Evolutionary conservation across 176 grass and related monocot species (phyloP).

Genomic region (Elymus sibiricus): DNA sequence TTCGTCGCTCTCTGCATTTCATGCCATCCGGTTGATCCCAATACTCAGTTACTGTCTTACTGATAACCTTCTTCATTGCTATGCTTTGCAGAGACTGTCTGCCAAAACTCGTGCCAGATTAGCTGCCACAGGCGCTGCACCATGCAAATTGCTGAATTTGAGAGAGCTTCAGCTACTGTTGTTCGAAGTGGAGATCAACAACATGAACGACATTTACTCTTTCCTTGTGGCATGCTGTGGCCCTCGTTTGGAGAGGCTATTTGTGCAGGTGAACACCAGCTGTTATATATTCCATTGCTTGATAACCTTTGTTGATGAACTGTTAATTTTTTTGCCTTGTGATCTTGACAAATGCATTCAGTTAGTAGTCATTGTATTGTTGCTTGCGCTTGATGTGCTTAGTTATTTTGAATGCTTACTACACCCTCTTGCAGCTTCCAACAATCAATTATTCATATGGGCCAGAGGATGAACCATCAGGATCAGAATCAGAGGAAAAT

Average conservation of each 20-base stretch:
- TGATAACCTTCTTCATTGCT: background rate
- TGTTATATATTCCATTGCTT: background rate
- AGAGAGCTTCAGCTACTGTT: slow-evolving; percentile 54
- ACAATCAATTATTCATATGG: background rate
- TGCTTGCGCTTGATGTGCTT: background rate
- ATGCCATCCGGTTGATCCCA: background rate
- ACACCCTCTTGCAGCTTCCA: background rate
- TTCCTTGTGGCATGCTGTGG: slow-evolving; percentile 40
- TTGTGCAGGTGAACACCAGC: slow-evolving; percentile 40
- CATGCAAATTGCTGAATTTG: slow-evolving; percentile 42
- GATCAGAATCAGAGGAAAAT: background rate
- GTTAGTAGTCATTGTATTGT: background rate
- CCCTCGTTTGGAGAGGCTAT: slow-evolving; percentile 45
- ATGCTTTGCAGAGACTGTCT: slow-evolving; percentile 3
- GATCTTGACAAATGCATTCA: background rate
- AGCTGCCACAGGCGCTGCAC: background rate
- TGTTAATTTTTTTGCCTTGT: background rate
- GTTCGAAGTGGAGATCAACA: slow-evolving; percentile 22
- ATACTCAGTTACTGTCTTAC: background rate
- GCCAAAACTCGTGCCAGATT: background rate
- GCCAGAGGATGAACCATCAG: background rate
- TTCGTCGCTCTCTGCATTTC: slow-evolving; percentile 5
- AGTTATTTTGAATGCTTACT: background rate
- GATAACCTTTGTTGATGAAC: background rate
- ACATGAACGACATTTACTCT: slow-evolving; percentile 11